A percentile compares a stretch with the other conserved stretches of the same genome.
Evolutionary conservation across 495 filamentous ascomycete species (phyloP).

Genomic region (Antarctomyces pellizariae): DNA sequence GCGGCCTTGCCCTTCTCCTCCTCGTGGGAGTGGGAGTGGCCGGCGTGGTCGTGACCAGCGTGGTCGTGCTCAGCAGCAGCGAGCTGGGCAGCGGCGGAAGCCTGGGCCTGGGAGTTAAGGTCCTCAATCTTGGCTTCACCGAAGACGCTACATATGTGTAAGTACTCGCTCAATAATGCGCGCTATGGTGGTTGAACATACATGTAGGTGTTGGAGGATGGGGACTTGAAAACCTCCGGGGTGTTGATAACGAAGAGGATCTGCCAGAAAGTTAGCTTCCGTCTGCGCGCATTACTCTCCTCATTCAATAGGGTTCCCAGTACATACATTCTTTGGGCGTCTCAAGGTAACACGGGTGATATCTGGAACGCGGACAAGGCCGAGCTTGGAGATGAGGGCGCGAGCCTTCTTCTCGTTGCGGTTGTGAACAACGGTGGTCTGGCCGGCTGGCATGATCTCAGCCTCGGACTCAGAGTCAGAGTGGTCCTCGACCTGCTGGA

Average conservation of each 20-base stretch:
- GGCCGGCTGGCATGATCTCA: slow-evolving; percentile 62
- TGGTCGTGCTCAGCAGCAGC: slow-evolving; percentile 42
- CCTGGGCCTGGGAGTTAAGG: slow-evolving; percentile 90
- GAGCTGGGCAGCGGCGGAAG: slow-evolving; percentile 77
- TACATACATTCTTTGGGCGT: slow-evolving; percentile 90
- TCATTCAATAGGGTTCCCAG: not conserved
- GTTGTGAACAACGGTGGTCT: slow-evolving; percentile 74
- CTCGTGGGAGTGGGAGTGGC: slow-evolving; percentile 29
- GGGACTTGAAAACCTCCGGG: slow-evolving; percentile 97
- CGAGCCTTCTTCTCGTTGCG: slow-evolving; percentile 99
- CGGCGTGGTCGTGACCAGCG: slow-evolving; percentile 40
- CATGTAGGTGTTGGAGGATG: slow-evolving; percentile 98
- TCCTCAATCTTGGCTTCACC: slow-evolving; percentile 99
- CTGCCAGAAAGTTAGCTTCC: slow-evolving; percentile 19
- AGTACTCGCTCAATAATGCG: slow-evolving; percentile 4
- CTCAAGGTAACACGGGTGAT: slow-evolving; percentile 96
- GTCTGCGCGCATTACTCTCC: not conserved
- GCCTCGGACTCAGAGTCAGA: slow-evolving; percentile 55
- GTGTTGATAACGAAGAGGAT: slow-evolving; percentile 99
- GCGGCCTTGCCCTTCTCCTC: slow-evolving; percentile 56
- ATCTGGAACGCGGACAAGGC: slow-evolving; percentile 83
- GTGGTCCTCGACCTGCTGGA: slow-evolving; percentile 38
- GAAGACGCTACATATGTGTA: slow-evolving; percentile 50
- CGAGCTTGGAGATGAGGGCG: slow-evolving; percentile 95
- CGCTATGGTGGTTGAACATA: slow-evolving; percentile 22